Percentiles rank a stretch among this genome's conserved stretches.
Evolutionary conservation across 140 eudicot species (phyloP).

Genomic region (Erigeron philadelphicus): DNA sequence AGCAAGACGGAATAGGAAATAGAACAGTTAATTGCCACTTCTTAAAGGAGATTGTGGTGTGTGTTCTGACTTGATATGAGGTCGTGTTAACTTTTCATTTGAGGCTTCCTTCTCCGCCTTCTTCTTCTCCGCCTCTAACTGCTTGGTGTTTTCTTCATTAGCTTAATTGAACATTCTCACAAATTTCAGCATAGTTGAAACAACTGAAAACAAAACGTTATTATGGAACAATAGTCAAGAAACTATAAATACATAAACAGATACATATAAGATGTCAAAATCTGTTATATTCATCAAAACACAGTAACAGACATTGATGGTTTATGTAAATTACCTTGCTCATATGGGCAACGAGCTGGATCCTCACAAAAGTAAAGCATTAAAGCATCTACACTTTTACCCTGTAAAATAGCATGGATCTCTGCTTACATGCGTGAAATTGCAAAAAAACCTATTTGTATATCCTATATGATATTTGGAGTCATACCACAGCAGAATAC

Average conservation of each 20-base stretch:
- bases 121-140: conserved; percentile 68
- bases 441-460: not conserved
- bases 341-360: conserved; percentile 82
- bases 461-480: conserved; percentile 7
- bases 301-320: not conserved
- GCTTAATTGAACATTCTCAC: conserved; percentile 78
- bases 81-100: conserved; percentile 37
- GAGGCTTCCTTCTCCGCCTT: conserved; percentile 72
- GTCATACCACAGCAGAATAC: conserved; percentile 73
- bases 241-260: not conserved
- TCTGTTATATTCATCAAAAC: not conserved
- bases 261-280: conserved; percentile 6
- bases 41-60: conserved; percentile 23
- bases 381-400: conserved; percentile 79
- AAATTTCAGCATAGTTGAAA: conserved; percentile 61
- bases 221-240: not conserved
- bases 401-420: conserved; percentile 37
- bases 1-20: not conserved
- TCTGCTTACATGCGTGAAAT: conserved; percentile 1
- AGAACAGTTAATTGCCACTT: conserved; percentile 20
- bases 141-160: conserved; percentile 74
- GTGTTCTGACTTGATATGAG: conserved; percentile 29
- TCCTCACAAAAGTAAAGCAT: conserved; percentile 91
- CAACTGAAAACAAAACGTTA: conserved; percentile 39
- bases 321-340: conserved; percentile 58